Evolutionary conservation across 2,329 filamentous ascomycete genomes (phyloP).

Genomic region (Periconia sp.): DNA sequence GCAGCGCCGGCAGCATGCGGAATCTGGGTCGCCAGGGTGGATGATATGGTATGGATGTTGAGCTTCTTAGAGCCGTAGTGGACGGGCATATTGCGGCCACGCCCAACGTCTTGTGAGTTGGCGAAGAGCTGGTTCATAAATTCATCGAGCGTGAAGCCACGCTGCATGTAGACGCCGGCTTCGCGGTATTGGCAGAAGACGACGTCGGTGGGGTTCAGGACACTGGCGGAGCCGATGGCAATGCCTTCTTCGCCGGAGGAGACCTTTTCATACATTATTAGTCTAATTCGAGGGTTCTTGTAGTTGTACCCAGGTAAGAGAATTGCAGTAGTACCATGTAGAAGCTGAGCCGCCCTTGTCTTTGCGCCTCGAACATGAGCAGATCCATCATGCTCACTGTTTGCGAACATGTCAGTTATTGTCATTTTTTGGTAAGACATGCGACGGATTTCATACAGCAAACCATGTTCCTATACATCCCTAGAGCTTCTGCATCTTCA

Average conservation of each 20-base stretch:
- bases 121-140: slow-evolving; percentile 97
- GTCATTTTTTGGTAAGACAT: background rate
- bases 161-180: slow-evolving; percentile 84
- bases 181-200: slow-evolving; percentile 95
- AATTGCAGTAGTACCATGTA: slow-evolving; percentile 75
- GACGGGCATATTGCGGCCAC: slow-evolving; percentile 93
- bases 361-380: slow-evolving; percentile 97
- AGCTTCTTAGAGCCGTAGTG: slow-evolving; percentile 86
- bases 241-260: slow-evolving; percentile 94
- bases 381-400: slow-evolving; percentile 84
- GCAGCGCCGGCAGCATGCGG: slow-evolving; percentile 86
- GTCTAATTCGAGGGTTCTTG: background rate
- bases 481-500: slow-evolving; percentile 61
- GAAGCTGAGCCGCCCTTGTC: slow-evolving; percentile 91
- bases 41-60: slow-evolving; percentile 87
- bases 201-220: slow-evolving; percentile 80
- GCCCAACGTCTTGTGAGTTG: slow-evolving; percentile 76
- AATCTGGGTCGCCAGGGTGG: slow-evolving; percentile 83
- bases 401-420: slow-evolving; percentile 1
- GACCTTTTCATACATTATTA: slow-evolving; percentile 44
- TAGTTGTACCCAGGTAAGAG: background rate
- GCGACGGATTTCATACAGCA: slow-evolving; percentile 44
- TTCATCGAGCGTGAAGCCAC: slow-evolving; percentile 81
- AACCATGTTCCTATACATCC: slow-evolving; percentile 66
- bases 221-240: slow-evolving; percentile 83